These are phyloP conservation scores for Coemansia sp. DNA, from an alignment of 192 early-diverging fungal genomes.

Conservation along the genomic window DNA sequence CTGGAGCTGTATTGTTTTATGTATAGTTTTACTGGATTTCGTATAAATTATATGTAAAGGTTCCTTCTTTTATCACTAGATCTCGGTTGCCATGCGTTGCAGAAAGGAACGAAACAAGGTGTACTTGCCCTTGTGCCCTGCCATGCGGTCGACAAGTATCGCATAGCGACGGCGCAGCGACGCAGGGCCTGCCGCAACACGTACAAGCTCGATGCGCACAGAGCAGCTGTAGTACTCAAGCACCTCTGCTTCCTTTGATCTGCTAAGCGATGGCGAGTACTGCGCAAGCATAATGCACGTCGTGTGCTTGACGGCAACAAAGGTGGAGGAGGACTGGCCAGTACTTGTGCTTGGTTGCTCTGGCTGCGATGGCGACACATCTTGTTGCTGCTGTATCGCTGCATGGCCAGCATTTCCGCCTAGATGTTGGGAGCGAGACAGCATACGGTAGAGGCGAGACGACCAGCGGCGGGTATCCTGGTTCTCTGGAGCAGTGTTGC, in stretches of 20 bases:
- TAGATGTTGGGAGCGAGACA: neutral
- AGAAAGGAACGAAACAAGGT: slow-evolving; percentile 34
- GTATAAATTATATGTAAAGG: too few relatives aligned
- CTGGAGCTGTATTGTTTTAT: too few relatives aligned
- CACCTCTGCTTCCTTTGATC: slow-evolving; percentile 44
- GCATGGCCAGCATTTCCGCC: neutral
- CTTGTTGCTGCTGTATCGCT: neutral
- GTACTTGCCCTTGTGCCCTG: slow-evolving; percentile 49
- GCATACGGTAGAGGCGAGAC: neutral
- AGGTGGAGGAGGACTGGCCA: neutral
- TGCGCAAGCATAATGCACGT: slow-evolving; percentile 37
- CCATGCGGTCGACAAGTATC: slow-evolving; percentile 37
- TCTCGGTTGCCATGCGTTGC: slow-evolving; percentile 24
- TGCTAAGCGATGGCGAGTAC: slow-evolving; percentile 50
- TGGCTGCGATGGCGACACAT: neutral
- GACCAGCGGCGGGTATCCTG: neutral
- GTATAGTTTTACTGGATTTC: too few relatives aligned
- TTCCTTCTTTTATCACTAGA: too few relatives aligned
- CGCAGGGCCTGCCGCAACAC: slow-evolving; percentile 3
- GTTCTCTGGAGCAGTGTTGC: neutral
- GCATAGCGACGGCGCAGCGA: slow-evolving; percentile 26
- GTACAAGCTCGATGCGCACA: slow-evolving; percentile 44
- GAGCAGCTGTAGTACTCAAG: slow-evolving; percentile 54
- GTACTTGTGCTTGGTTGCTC: neutral
- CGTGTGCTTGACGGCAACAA: slow-evolving; percentile 32